phyloP scores from a whole-genome alignment of 2,329 filamentous ascomycete species.

The Fusarium brevicatenulatum region DNA sequence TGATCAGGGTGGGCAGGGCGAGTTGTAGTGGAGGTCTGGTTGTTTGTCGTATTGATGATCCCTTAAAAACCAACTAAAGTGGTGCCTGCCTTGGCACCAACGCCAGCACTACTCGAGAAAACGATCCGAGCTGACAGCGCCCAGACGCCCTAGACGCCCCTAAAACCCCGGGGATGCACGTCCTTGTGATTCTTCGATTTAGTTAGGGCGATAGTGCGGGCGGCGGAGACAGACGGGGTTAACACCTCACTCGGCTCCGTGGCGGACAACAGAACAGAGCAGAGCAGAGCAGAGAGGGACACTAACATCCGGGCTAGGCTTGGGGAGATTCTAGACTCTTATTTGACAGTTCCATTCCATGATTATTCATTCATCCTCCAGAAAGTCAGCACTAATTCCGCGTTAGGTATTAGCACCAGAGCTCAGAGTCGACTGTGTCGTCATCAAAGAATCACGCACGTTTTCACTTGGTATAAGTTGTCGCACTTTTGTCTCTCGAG shows the following conservation, averaged over 20 bases:
- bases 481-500: neutral
- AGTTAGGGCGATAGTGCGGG: slow-evolving; percentile 11
- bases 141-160: neutral
- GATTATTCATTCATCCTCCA: slow-evolving; percentile 18
- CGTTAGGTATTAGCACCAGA: slow-evolving; percentile 13
- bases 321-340: neutral
- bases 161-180: slow-evolving; percentile 18
- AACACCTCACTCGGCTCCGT: neutral
- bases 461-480: neutral
- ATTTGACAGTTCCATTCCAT: slow-evolving; percentile 9
- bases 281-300: neutral
- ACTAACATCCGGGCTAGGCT: neutral
- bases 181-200: slow-evolving; percentile 1
- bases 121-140: slow-evolving; percentile 20
- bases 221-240: slow-evolving; percentile 1
- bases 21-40: neutral
- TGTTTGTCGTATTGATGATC: slow-evolving; percentile 28
- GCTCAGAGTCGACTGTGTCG: slow-evolving; percentile 11
- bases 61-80: neutral
- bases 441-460: slow-evolving; percentile 26
- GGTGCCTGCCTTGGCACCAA: slow-evolving; percentile 25
- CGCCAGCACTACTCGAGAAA: slow-evolving; percentile 7
- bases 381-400: slow-evolving; percentile 33
- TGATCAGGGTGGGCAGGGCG: neutral
- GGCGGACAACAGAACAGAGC: neutral